These are phyloP conservation scores for Fusarium sp. DNA, from an alignment of 2,329 filamentous ascomycete genomes.

Conservation along the genomic window DNA sequence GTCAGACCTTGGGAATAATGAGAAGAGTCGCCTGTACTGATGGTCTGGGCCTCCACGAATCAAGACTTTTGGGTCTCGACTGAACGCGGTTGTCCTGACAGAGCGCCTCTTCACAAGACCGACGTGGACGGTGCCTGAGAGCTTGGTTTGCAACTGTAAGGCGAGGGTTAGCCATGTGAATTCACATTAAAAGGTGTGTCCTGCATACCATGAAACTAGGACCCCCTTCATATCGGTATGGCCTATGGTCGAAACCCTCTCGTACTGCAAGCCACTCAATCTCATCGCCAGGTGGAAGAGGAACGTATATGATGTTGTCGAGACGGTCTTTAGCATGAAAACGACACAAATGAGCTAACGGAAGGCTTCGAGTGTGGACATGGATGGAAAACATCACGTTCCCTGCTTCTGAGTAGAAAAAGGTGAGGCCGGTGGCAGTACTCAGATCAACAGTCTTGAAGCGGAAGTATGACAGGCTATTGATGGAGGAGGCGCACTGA, in stretches of 20 bases:
- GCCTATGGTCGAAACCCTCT: no score
- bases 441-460: not conserved
- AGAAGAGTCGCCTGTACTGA: no score
- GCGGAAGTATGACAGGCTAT: not conserved
- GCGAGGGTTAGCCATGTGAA: not conserved
- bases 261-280: not conserved
- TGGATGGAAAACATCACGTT: not conserved
- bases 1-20: no score
- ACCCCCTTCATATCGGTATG: no score
- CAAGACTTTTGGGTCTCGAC: not conserved
- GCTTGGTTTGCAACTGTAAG: not conserved
- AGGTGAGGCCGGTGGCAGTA: not conserved
- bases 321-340: not conserved
- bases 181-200: no score
- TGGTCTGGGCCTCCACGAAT: not conserved
- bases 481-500: not conserved
- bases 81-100: no score
- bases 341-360: no score
- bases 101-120: not conserved
- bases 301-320: not conserved
- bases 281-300: not conserved
- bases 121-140: not conserved
- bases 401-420: not conserved
- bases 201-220: no score
- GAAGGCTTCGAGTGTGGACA: not conserved